Conservation (phyloP, 345 rosid species). For the Brassica carinata region DNA sequence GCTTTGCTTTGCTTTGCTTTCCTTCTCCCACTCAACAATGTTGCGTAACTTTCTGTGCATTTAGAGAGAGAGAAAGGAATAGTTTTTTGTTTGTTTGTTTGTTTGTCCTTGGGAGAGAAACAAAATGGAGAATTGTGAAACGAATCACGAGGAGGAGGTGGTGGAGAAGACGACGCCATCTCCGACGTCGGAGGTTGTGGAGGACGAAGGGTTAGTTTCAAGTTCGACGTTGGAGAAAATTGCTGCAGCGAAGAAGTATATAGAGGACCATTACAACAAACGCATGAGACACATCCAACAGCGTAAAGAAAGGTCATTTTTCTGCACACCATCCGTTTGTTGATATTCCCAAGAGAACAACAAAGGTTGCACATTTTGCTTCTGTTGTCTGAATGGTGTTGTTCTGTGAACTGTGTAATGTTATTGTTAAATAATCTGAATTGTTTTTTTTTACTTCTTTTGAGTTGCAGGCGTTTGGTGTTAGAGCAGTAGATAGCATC, state of each 20-base stretch:
- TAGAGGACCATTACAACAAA: constrained; percentile 83
- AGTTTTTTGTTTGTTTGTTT: background rate
- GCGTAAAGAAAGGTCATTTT: constrained; percentile 60
- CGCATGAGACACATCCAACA: constrained; percentile 85
- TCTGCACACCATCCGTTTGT: constrained; percentile 17
- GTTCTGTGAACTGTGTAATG: background rate
- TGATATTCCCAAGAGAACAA: constrained; percentile 1
- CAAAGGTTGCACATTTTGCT: too few species aligned
- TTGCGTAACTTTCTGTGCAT: constrained; percentile 19
- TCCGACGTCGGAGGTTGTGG: constrained; percentile 36
- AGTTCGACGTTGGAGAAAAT: constrained; percentile 77
- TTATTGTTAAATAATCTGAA: background rate
- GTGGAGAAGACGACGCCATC: constrained; percentile 12
- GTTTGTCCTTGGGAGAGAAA: background rate
- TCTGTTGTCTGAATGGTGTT: background rate
- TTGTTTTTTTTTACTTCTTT: background rate
- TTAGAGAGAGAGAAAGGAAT: constrained; percentile 24
- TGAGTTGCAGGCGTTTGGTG: constrained; percentile 56
- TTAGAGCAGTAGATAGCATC: constrained; percentile 74
- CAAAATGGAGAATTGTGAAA: constrained; percentile 42
- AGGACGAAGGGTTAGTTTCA: constrained; percentile 55
- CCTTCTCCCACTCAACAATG: constrained; percentile 1
- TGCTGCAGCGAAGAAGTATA: constrained; percentile 90
- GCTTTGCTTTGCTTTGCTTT: constrained; percentile 3
- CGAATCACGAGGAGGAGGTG: constrained; percentile 24